Base-by-base conservation (phyloP, 345 rosid species). In the Aquilaria sinensis region DNA sequence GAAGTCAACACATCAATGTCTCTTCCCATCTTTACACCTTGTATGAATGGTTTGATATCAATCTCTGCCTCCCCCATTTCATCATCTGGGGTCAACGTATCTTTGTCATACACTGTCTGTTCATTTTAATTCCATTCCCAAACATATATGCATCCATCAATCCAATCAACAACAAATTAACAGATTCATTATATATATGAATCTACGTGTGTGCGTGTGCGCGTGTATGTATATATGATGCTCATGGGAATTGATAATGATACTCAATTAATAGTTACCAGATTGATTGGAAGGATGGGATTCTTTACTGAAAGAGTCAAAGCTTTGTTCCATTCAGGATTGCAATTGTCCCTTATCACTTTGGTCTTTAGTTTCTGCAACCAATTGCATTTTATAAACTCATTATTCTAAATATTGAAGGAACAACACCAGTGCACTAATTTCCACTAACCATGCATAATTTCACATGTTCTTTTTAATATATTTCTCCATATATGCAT, bases 291-390 rank as follows among this genome's bases (percentile, higher is more conserved):
- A 61, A 70, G 56, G 53, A 47, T 53, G 29, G 76, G 79, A 33
- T 80, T 74, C 16, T 53, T 72, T 45, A 90, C 68, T 3, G 92
- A 75, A 46, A 94, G 86, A 30, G 96, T 90, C 53, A 86, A 58
- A 47, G 88, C 95, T 31, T 88, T 90, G 12, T 90, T 81, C 97
- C 97, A 90, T 62, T 73, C 85, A 0, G 99, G 99, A 71, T 94
- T 88, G 72, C 92, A 81, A 72, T 72, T 78, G 23, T 77, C 75
- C 41, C 78, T 81, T 23, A 90, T 76, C 49, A 86, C 80, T 0
- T 80, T 83, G 16, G 87, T 79, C 79, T 85, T 86, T 74, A 85
- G 48, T 53, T 67, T 88, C 96, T 85, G 96, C 68, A 63, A 3
- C 43, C 43, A 37, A 37, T 37, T 5, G 8, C 43, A 2, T 37